Conservation (phyloP, 257 asterid genomes). For the Catharanthus roseus region DNA sequence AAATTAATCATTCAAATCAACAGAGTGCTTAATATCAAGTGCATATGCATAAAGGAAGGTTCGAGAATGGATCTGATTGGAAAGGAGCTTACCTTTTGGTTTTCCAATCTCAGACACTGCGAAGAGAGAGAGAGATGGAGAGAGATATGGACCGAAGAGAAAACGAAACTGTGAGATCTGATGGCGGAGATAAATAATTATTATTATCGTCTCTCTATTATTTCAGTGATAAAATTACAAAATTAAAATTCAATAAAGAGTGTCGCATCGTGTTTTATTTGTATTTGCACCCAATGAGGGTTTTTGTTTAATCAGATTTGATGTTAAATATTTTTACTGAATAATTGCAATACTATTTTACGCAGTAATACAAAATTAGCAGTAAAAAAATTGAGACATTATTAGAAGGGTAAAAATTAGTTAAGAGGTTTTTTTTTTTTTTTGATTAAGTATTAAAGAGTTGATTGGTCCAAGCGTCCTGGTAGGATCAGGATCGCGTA, state of each 20-base stretch:
- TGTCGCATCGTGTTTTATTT: background rate
- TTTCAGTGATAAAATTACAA: background rate
- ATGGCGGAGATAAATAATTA: slow-evolving; percentile 13
- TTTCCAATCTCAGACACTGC: slow-evolving; percentile 8
- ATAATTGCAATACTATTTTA: no score
- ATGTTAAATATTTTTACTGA: no score
- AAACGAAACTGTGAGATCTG: slow-evolving; percentile 19
- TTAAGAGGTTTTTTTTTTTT: no score
- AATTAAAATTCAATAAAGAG: background rate
- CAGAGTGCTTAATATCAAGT: background rate
- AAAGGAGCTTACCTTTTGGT: slow-evolving; percentile 16
- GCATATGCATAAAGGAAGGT: background rate
- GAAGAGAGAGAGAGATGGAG: background rate
- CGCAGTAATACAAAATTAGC: no score
- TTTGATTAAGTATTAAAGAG: background rate
- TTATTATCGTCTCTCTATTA: background rate
- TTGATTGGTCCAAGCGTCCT: background rate
- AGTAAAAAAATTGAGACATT: background rate
- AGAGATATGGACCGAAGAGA: background rate
- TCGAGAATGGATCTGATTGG: slow-evolving; percentile 19
- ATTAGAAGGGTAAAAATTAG: background rate
- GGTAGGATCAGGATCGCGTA: background rate
- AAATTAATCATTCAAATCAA: background rate
- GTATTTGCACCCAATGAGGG: no score
- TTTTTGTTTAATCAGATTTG: no score